phyloP scores from a whole-genome alignment of 257 asterid species.

The Fraxinus cuspidata region DNA sequence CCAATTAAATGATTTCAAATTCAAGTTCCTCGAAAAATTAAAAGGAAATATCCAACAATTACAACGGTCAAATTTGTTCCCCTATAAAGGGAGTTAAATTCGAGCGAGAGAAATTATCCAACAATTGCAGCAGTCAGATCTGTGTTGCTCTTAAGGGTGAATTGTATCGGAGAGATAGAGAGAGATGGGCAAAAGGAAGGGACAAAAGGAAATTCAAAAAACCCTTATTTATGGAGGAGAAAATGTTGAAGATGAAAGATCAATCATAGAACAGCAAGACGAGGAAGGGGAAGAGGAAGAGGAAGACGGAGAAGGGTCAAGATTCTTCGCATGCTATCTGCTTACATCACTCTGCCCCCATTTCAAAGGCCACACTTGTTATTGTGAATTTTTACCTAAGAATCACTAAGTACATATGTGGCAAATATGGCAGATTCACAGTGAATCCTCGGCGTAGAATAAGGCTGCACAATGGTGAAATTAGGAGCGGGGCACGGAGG shows the following conservation, averaged over 20 bases:
- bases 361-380: conserved; percentile 68
- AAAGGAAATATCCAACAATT: neutral
- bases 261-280: neutral
- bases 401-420: neutral
- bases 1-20: neutral
- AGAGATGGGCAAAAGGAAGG: conserved; percentile 52
- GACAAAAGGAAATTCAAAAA: conserved; percentile 25
- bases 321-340: conserved; percentile 76
- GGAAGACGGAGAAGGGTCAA: conserved; percentile 27
- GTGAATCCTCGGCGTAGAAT: conserved; percentile 89
- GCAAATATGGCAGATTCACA: conserved; percentile 50
- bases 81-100: neutral
- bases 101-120: neutral
- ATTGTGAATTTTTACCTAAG: neutral
- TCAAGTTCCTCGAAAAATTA: no score
- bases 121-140: conserved; percentile 61
- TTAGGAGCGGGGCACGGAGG: conserved; percentile 74
- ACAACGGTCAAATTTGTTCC: neutral
- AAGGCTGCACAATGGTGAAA: conserved; percentile 95
- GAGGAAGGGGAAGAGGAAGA: conserved; percentile 23
- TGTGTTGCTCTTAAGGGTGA: neutral
- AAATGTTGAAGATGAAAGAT: conserved; percentile 18
- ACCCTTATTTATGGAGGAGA: conserved; percentile 27
- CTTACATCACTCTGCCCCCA: conserved; percentile 85
- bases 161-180: conserved; percentile 5